Base-by-base conservation (phyloP, 2,329 filamentous ascomycete genomes). In the Arthrinium phaeospermum region DNA sequence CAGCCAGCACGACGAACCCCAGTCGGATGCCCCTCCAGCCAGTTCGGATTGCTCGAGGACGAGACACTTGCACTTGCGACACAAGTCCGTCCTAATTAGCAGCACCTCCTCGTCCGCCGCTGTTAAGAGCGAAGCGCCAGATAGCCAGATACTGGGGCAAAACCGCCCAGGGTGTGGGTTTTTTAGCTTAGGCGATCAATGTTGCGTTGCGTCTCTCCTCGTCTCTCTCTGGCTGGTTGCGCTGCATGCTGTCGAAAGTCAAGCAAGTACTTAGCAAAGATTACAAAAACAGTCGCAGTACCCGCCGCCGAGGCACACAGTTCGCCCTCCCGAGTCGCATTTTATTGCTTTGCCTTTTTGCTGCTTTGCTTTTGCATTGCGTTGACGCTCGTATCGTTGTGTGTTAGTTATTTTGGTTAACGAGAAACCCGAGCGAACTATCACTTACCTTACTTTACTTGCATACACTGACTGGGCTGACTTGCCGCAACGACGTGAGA, bases 261-360 rank as follows among this genome's bases (percentile, higher is more conserved):
- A 51, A 51, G 49, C 49, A 51, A 64, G 57, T 41, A 64, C 57
- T 64, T 64, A 41, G 12, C 34, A 64, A 64, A 64, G 10, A 64
- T 46, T 69, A 69, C 67, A 69, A 49, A 68, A 69, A 46, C 67
- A 49, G 45, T 69, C 67, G 67, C 45, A 69, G 47, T 49, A 49
- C 67, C 67, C 67, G 67, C 49, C 61, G 61, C 67, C 67, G 67
- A 69, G 67, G 67, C 45, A 69, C 45, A 37, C 45, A 34, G 34
- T 14, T 64, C 57, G 57, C 24, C 67, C 13, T 69, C 45, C 67
- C 67, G 67, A 69, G 34, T 69, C 47, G 67, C 67, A 69, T 47
- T 49, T 69, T 69, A 37, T 69, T 69, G 67, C 67, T 69, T 64
- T 64, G 34, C 57, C 57, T 64, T 64, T 51, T 61, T 61, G 57